phyloP scores from a whole-genome alignment of 441 rosid species.

The Adansonia gregorii region DNA sequence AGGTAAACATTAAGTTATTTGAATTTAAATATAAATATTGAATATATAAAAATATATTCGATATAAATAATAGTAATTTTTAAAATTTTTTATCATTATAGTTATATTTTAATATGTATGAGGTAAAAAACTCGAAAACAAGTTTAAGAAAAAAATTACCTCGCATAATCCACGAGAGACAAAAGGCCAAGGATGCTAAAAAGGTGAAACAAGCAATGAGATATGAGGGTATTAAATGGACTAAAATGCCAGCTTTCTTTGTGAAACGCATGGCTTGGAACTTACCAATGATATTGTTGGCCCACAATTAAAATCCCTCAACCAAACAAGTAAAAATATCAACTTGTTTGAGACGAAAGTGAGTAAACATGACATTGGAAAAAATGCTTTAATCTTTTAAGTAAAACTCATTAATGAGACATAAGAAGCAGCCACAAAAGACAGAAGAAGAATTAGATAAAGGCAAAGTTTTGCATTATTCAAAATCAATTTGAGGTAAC shows the following conservation, averaged over 20 bases:
- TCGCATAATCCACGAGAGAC: too few species aligned
- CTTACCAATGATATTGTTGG: not conserved
- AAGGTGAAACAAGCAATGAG: too few species aligned
- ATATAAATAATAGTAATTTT: too few species aligned
- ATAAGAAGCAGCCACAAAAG: slow-evolving; percentile 6
- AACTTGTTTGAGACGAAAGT: not conserved
- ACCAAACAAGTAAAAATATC: not conserved
- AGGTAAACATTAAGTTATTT: too few species aligned
- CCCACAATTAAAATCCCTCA: not conserved
- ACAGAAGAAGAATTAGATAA: not conserved
- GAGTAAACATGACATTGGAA: not conserved
- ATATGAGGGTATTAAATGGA: too few species aligned
- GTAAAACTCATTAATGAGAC: slow-evolving; percentile 18
- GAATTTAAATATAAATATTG: too few species aligned
- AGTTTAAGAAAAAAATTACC: too few species aligned
- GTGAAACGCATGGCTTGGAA: slow-evolving; percentile 5
- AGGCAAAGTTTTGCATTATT: not conserved
- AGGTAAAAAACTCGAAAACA: too few species aligned
- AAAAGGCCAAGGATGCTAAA: too few species aligned
- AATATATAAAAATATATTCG: too few species aligned
- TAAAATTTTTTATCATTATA: too few species aligned
- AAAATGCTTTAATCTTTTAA: not conserved
- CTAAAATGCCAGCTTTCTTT: not conserved
- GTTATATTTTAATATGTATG: too few species aligned
- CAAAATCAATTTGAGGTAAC: not conserved